These are phyloP conservation scores for Kalaharituber pfeilii DNA, from an alignment of 2,329 filamentous ascomycete species.

Conservation along the genomic window DNA sequence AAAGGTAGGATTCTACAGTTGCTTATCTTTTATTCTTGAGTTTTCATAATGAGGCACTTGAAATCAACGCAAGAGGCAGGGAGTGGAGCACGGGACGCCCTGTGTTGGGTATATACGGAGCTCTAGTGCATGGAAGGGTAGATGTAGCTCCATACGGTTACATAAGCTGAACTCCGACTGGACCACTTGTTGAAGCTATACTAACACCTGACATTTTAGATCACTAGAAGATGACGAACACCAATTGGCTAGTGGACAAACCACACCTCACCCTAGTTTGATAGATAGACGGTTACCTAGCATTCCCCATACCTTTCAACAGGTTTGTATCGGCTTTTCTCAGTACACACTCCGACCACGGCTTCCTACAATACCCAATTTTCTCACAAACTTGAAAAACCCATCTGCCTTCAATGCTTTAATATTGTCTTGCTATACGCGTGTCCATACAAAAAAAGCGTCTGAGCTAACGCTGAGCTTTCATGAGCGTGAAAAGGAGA, in stretches of 20 bases:
- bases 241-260: constrained; percentile 56
- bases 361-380: constrained; percentile 10
- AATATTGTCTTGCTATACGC: constrained; percentile 17
- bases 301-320: constrained; percentile 88
- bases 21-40: neutral
- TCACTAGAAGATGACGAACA: constrained; percentile 34
- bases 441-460: constrained; percentile 7
- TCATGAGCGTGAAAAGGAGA: constrained; percentile 19
- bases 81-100: too few species aligned
- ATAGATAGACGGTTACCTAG: constrained; percentile 89
- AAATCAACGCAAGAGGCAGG: neutral
- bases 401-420: neutral
- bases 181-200: neutral
- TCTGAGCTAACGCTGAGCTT: constrained; percentile 13
- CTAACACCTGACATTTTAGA: neutral
- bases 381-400: constrained; percentile 7
- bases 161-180: too few species aligned
- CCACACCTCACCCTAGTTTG: constrained; percentile 82
- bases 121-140: too few species aligned
- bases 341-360: constrained; percentile 6
- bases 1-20: constrained; percentile 18
- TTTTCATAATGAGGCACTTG: neutral
- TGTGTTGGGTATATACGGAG: too few species aligned
- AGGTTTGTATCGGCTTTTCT: constrained; percentile 81
- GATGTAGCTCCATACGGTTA: too few species aligned